Evolutionary conservation across 345 rosid species (phyloP).

Genomic region (Brassica napus): DNA sequence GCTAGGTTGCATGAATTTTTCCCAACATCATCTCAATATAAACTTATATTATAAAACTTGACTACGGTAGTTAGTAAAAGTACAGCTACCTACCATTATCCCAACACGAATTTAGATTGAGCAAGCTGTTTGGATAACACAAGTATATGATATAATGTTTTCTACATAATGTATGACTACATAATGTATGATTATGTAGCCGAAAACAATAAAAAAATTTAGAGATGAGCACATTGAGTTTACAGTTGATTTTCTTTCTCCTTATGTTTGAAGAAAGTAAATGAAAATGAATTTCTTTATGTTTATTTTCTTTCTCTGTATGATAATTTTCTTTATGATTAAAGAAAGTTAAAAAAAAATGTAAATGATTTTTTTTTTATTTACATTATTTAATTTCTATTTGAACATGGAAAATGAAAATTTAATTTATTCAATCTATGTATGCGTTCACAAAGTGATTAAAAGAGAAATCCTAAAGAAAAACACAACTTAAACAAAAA

Average conservation of each 20-base stretch:
- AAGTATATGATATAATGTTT: neutral
- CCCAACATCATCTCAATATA: neutral
- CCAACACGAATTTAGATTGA: neutral
- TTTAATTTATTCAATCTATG: neutral
- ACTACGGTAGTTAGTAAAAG: neutral
- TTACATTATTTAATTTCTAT: neutral
- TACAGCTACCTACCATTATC: neutral
- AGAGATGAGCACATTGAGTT: neutral
- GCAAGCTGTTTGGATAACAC: neutral
- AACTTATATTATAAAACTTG: neutral
- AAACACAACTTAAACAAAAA: slow-evolving; percentile 1
- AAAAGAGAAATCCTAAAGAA: neutral
- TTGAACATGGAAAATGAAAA: neutral
- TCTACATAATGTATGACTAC: neutral
- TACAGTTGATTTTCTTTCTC: neutral
- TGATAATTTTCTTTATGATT: neutral
- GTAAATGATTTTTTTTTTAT: neutral
- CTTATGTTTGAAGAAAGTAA: neutral
- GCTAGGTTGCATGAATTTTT: neutral
- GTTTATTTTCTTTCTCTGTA: neutral
- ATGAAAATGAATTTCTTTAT: neutral
- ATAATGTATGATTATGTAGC: neutral
- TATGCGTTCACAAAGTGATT: neutral
- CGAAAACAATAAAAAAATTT: neutral
- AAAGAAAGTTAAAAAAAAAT: neutral